Conservation (phyloP, 2,329 filamentous ascomycete genomes). For the Fusarium sp. region DNA sequence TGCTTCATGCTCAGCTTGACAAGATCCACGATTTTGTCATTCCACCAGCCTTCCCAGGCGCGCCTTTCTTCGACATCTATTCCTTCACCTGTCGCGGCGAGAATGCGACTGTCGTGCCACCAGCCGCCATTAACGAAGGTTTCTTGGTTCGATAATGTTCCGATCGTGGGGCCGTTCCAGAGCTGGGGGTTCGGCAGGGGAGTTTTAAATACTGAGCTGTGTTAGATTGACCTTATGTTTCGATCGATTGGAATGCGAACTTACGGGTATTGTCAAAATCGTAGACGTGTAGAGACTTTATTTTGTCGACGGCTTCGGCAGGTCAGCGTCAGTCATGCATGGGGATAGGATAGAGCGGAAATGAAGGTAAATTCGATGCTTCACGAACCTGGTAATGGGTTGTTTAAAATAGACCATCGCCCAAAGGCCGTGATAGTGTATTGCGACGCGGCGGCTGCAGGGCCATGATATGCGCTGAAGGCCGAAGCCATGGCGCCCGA, state of each 20-base stretch:
- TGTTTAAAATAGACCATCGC: constrained; percentile 85
- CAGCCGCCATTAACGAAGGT: constrained; percentile 87
- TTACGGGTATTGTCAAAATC: constrained; percentile 97
- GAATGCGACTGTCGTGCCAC: constrained; percentile 94
- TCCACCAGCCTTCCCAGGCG: constrained; percentile 96
- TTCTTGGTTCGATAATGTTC: constrained; percentile 80
- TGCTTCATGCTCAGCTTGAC: constrained; percentile 85
- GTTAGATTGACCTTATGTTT: constrained; percentile 4
- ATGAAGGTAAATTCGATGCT: neutral
- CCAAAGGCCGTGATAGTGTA: constrained; percentile 80
- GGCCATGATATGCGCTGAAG: constrained; percentile 55
- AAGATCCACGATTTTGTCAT: constrained; percentile 86
- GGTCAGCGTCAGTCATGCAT: constrained; percentile 40
- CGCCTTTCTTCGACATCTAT: constrained; percentile 83
- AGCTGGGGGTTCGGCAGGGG: constrained; percentile 89
- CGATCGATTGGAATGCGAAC: constrained; percentile 46
- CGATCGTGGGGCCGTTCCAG: constrained; percentile 85
- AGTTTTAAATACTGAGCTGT: constrained; percentile 81
- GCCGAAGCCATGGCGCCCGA: constrained; percentile 58
- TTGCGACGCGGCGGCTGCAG: constrained; percentile 49
- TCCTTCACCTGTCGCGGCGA: constrained; percentile 88
- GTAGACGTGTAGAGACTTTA: constrained; percentile 90
- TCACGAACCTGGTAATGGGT: constrained; percentile 75
- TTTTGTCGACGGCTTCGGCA: constrained; percentile 68
- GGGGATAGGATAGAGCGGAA: neutral